phyloP scores from a whole-genome alignment of 148 eudicot genomes.

The Tetragonia tetragonoides region DNA sequence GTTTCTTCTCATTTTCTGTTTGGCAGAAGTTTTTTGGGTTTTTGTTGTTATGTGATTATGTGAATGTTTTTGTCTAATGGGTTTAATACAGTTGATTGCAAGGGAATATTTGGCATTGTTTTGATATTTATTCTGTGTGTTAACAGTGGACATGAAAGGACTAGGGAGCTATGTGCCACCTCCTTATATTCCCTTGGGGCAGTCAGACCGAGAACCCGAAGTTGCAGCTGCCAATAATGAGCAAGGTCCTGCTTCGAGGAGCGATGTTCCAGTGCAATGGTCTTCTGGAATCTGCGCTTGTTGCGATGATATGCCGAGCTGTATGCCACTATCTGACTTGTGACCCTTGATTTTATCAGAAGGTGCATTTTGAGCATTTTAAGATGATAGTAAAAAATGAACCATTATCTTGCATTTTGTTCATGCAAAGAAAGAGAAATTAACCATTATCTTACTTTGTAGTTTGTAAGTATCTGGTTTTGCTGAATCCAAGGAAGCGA shows the following conservation, averaged over 20 bases:
- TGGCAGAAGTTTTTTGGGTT: too few relatives aligned
- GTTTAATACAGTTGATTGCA: neutral
- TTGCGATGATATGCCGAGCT: conserved; percentile 91
- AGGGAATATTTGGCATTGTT: neutral
- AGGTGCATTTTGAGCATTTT: conserved; percentile 50
- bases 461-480: neutral
- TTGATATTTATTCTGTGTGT: neutral
- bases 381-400: conserved; percentile 16
- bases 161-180: conserved; percentile 69
- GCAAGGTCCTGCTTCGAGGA: conserved; percentile 16
- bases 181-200: conserved; percentile 65
- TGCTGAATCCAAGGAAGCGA: neutral
- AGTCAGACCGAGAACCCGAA: conserved; percentile 51
- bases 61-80: too few relatives aligned
- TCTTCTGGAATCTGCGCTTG: conserved; percentile 98
- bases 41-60: too few relatives aligned
- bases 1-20: too few relatives aligned
- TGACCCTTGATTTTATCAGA: conserved; percentile 59
- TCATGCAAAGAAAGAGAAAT: neutral
- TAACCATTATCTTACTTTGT: neutral
- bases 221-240: conserved; percentile 22
- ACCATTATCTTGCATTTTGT: neutral
- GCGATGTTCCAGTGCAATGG: conserved; percentile 52
- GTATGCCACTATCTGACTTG: conserved; percentile 78
- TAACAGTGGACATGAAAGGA: conserved; percentile 42